Percentiles rank a stretch among this genome's conserved stretches.
These are phyloP conservation scores for Cryptomeria japonica DNA, from an alignment of 75 land plant species.

Conservation along the genomic window DNA sequence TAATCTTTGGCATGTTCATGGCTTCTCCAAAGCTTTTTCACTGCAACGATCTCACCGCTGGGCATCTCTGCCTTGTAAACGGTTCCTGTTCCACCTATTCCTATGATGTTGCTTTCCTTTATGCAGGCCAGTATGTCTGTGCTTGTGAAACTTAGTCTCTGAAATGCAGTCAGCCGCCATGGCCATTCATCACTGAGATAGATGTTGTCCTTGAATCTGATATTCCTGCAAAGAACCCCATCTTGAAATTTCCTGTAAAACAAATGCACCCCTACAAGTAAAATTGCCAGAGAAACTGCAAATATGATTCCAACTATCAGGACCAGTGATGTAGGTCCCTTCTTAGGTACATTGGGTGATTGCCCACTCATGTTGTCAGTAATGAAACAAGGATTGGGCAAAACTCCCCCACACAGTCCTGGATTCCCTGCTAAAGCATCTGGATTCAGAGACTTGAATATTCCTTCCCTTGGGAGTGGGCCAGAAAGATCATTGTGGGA, in stretches of 20 bases:
- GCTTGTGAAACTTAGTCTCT: constrained; percentile 65
- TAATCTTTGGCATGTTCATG: constrained; percentile 18
- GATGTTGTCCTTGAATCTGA: constrained; percentile 21
- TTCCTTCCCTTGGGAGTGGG: constrained; percentile 61
- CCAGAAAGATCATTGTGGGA: constrained; percentile 81
- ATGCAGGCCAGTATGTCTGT: constrained; percentile 64
- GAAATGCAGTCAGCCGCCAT: constrained; percentile 77
- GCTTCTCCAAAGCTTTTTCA: constrained; percentile 66
- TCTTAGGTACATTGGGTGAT: constrained; percentile 3
- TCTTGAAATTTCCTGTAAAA: constrained; percentile 38
- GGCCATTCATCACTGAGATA: constrained; percentile 49
- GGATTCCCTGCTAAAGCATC: constrained; percentile 74
- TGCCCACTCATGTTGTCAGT: background rate
- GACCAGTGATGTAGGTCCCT: background rate
- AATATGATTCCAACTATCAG: constrained; percentile 49
- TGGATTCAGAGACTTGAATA: constrained; percentile 61
- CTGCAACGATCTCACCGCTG: constrained; percentile 47
- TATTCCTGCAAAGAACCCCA: constrained; percentile 19
- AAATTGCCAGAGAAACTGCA: constrained; percentile 20
- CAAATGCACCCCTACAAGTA: constrained; percentile 19
- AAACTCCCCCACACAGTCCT: constrained; percentile 74
- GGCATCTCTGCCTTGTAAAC: constrained; percentile 84
- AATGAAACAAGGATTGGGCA: constrained; percentile 39
- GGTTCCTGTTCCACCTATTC: constrained; percentile 73
- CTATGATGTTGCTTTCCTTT: constrained; percentile 70